Conservation (phyloP, 352 stramenopile genomes). For the Saprolegnia parasitica region DNA sequence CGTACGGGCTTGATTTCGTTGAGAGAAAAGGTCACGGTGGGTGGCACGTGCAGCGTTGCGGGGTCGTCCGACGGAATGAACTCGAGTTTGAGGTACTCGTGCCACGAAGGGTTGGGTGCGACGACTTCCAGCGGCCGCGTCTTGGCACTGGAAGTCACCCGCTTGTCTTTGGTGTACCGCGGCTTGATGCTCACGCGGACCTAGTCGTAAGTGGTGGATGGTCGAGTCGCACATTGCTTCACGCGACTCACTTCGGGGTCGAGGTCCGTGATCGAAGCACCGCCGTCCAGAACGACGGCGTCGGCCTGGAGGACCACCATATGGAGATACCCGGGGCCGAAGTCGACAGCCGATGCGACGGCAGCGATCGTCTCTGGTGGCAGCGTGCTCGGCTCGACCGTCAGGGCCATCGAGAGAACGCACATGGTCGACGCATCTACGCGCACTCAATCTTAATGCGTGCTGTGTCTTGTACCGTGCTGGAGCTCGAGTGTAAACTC, state of each 20-base stretch:
- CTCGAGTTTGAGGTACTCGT: conserved; percentile 49
- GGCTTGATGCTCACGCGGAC: conserved; percentile 44
- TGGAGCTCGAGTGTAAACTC: conserved; percentile 12
- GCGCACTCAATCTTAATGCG: not conserved
- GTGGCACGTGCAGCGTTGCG: conserved; percentile 30
- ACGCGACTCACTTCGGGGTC: conserved; percentile 37
- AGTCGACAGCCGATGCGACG: conserved; percentile 9
- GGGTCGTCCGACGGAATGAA: conserved; percentile 34
- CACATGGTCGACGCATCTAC: conserved; percentile 17
- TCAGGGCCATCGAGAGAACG: not conserved
- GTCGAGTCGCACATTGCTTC: not conserved
- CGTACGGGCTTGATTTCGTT: conserved; percentile 55
- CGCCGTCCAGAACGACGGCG: conserved; percentile 35
- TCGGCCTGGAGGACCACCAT: conserved; percentile 40
- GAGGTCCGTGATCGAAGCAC: conserved; percentile 36
- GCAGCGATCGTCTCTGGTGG: not conserved
- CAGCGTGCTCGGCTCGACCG: conserved; percentile 5
- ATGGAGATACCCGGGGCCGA: conserved; percentile 38
- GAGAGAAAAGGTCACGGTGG: conserved; percentile 41
- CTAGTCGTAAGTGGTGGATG: not conserved
- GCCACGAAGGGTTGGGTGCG: conserved; percentile 39
- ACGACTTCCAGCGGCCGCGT: conserved; percentile 46
- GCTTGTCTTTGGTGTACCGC: conserved; percentile 52
- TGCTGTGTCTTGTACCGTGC: not conserved
- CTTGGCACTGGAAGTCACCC: conserved; percentile 45